Conservation (phyloP, 2,329 filamentous ascomycete genomes). For the Penicillium sp. region DNA sequence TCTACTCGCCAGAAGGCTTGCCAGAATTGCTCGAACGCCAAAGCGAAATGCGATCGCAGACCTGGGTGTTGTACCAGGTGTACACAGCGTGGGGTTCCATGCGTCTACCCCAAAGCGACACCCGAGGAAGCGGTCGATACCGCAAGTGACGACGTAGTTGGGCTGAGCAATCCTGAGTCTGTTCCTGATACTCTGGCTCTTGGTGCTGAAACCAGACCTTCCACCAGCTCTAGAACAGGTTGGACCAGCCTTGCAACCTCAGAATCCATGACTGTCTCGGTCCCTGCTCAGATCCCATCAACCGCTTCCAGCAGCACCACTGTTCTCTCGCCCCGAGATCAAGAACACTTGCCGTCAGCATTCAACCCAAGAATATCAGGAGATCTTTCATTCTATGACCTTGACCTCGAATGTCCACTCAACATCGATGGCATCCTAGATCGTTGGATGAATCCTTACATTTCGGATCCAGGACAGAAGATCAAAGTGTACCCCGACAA, state of each 20-base stretch:
- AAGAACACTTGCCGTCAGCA: too few species aligned
- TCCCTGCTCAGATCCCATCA: too few species aligned
- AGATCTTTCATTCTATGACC: constrained; percentile 29
- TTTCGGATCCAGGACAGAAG: constrained; percentile 43
- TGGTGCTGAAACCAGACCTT: neutral
- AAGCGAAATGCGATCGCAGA: constrained; percentile 15
- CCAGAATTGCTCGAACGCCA: constrained; percentile 12
- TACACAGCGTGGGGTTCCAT: constrained; percentile 6
- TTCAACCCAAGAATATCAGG: neutral
- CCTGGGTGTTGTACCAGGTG: constrained; percentile 10
- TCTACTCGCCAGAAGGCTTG: constrained; percentile 15
- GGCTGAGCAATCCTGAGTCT: neutral
- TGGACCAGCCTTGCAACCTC: too few species aligned
- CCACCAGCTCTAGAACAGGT: neutral
- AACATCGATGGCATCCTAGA: constrained; percentile 45
- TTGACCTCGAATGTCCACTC: constrained; percentile 44
- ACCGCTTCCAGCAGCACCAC: too few species aligned
- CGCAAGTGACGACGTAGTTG: neutral
- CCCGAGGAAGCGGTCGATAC: neutral
- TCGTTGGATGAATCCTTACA: constrained; percentile 47
- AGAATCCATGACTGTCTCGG: too few species aligned
- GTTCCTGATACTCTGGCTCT: neutral
- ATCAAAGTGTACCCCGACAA: constrained; percentile 40
- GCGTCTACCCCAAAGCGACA: constrained; percentile 2
- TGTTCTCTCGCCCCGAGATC: too few species aligned